Conservation (phyloP, 805 yeast species). For the Tetrapisispora arboricola region DNA sequence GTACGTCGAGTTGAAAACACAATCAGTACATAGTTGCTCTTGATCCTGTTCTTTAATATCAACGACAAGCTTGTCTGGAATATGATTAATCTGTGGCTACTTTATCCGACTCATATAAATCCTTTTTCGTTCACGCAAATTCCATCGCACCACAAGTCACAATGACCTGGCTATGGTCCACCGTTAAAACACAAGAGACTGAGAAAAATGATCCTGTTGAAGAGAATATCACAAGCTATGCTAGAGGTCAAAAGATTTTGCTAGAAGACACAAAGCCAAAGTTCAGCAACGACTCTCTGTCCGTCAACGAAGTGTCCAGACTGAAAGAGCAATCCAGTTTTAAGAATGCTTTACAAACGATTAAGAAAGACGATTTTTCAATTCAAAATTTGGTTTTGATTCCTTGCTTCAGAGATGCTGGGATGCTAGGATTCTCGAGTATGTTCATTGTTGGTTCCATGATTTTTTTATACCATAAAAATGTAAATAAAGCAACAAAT, state of each 20-base stretch:
- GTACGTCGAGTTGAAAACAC: too few species aligned
- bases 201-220: background rate
- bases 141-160: too few species aligned
- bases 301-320: constrained; percentile 10
- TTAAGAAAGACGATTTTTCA: constrained; percentile 43
- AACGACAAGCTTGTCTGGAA: too few species aligned
- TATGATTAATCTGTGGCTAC: too few species aligned
- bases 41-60: too few species aligned
- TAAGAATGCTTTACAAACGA: constrained; percentile 32
- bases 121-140: too few species aligned
- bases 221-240: constrained; percentile 16
- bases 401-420: constrained; percentile 77
- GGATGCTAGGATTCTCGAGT: constrained; percentile 61
- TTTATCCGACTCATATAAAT: too few species aligned
- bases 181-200: too few species aligned
- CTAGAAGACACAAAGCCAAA: constrained; percentile 34
- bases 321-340: constrained; percentile 11
- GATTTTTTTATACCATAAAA: constrained; percentile 56
- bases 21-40: too few species aligned
- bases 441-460: constrained; percentile 61
- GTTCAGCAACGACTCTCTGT: constrained; percentile 24
- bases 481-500: constrained; percentile 51
- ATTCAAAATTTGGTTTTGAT: constrained; percentile 42
- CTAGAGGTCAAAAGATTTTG: constrained; percentile 29
- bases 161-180: too few species aligned